Percentiles rank a stretch among this genome's conserved stretches.
phyloP scores from a whole-genome alignment of 495 filamentous ascomycete species.

The Talaromyces liani region DNA sequence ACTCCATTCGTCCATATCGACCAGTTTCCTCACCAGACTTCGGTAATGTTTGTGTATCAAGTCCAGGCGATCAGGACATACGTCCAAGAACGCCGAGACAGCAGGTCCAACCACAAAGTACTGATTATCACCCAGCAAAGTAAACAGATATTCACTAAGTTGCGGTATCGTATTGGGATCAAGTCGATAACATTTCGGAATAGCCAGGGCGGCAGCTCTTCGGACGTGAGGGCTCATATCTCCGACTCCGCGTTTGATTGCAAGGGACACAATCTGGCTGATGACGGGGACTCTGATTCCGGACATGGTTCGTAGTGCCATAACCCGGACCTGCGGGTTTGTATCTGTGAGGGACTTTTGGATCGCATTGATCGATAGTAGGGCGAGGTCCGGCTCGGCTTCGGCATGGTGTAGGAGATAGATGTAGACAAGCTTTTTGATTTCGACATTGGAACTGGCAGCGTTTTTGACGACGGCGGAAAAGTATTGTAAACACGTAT shows the following conservation, averaged over 20 bases:
- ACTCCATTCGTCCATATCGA: slow-evolving; percentile 99
- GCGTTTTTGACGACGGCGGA: slow-evolving; percentile 95
- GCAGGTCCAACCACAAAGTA: slow-evolving; percentile 93
- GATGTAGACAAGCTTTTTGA: slow-evolving; percentile 97
- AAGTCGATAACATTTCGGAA: slow-evolving; percentile 93
- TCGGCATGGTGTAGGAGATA: slow-evolving; percentile 95
- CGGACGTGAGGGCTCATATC: slow-evolving; percentile 94
- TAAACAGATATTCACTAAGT: slow-evolving; percentile 68
- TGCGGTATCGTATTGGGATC: slow-evolving; percentile 82
- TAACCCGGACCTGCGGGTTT: slow-evolving; percentile 80
- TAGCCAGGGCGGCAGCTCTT: slow-evolving; percentile 88
- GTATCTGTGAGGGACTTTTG: slow-evolving; percentile 92
- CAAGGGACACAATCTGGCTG: slow-evolving; percentile 93
- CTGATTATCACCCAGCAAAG: slow-evolving; percentile 78
- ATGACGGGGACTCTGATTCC: slow-evolving; percentile 97
- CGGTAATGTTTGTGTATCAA: slow-evolving; percentile 87
- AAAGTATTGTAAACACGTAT: slow-evolving; percentile 80
- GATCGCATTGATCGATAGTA: slow-evolving; percentile 96
- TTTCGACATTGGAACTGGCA: slow-evolving; percentile 80
- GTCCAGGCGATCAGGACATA: slow-evolving; percentile 80
- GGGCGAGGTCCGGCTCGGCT: slow-evolving; percentile 85
- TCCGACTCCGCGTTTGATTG: slow-evolving; percentile 81
- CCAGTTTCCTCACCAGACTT: slow-evolving; percentile 74
- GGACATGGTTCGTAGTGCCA: slow-evolving; percentile 91
- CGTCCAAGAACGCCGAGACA: slow-evolving; percentile 77